Percentiles rank a stretch among this genome's conserved stretches.
phyloP scores from a whole-genome alignment of 495 filamentous ascomycete species.

The Beverwykella pulmonaria region DNA sequence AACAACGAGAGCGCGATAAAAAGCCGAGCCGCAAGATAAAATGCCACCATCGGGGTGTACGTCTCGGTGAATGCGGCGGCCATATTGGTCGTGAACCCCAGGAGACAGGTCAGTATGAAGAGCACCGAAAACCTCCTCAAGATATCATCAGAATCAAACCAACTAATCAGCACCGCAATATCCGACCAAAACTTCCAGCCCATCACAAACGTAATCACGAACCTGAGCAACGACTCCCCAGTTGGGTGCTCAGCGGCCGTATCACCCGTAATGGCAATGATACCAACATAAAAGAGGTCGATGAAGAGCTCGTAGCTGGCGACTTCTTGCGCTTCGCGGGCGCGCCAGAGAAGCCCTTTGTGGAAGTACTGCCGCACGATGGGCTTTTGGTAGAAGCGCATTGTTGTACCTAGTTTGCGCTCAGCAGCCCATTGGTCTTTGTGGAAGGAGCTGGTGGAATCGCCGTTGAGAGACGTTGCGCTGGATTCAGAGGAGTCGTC shows the following conservation, averaged over 20 bases:
- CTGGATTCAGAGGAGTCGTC: slow-evolving; percentile 24
- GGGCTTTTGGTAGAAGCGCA: slow-evolving; percentile 60
- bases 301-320: slow-evolving; percentile 64
- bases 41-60: slow-evolving; percentile 56
- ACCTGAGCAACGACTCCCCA: slow-evolving; percentile 53
- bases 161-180: slow-evolving; percentile 53
- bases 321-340: slow-evolving; percentile 54
- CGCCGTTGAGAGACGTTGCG: slow-evolving; percentile 40
- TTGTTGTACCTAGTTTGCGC: slow-evolving; percentile 47
- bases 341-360: slow-evolving; percentile 62
- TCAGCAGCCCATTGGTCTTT: slow-evolving; percentile 52
- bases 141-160: slow-evolving; percentile 64
- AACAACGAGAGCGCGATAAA: slow-evolving; percentile 53
- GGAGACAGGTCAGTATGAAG: slow-evolving; percentile 58
- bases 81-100: slow-evolving; percentile 62
- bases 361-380: slow-evolving; percentile 64
- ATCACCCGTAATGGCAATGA: slow-evolving; percentile 64
- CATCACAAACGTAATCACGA: slow-evolving; percentile 59
- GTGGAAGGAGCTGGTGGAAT: slow-evolving; percentile 14
- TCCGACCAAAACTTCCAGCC: slow-evolving; percentile 65
- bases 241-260: slow-evolving; percentile 55
- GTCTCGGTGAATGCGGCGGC: slow-evolving; percentile 55
- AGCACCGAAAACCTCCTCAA: slow-evolving; percentile 56
- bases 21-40: slow-evolving; percentile 58
- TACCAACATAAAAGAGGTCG: slow-evolving; percentile 58